These are phyloP conservation scores for Podospora comata DNA, from an alignment of 495 filamentous ascomycete genomes.

Conservation along the genomic window DNA sequence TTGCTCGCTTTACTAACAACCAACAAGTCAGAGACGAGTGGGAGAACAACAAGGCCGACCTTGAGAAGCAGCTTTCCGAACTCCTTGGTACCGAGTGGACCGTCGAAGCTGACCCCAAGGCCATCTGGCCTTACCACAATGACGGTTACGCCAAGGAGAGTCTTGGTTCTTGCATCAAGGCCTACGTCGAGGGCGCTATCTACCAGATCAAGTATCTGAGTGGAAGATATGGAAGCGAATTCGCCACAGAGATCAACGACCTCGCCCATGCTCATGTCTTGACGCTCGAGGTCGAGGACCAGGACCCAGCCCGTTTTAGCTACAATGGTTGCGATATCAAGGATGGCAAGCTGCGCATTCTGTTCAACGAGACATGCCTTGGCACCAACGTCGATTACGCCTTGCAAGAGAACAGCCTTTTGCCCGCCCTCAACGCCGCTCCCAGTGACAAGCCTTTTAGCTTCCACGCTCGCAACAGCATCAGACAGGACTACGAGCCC, in stretches of 20 bases:
- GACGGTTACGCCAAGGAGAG: constrained; percentile 47
- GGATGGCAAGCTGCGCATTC: constrained; percentile 46
- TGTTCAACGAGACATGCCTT: constrained; percentile 44
- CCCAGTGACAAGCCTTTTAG: constrained; percentile 38
- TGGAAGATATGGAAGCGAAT: constrained; percentile 33
- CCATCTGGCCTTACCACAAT: constrained; percentile 48
- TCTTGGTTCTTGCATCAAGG: constrained; percentile 43
- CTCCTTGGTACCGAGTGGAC: constrained; percentile 47
- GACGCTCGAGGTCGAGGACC: constrained; percentile 46
- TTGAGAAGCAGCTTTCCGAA: constrained; percentile 43
- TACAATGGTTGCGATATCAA: constrained; percentile 46
- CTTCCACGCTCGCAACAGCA: constrained; percentile 43
- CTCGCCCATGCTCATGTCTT: constrained; percentile 44
- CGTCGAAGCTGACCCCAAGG: constrained; percentile 45
- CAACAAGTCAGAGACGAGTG: constrained; percentile 50
- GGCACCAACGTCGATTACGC: constrained; percentile 45
- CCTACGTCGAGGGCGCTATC: constrained; percentile 46
- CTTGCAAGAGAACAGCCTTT: constrained; percentile 35
- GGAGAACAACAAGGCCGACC: constrained; percentile 45
- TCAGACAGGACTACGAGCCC: constrained; percentile 45
- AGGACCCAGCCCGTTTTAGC: constrained; percentile 34
- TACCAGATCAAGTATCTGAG: constrained; percentile 40
- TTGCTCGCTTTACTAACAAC: background rate
- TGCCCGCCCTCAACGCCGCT: constrained; percentile 43
- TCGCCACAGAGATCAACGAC: constrained; percentile 47